Base-by-base conservation (phyloP, 2,329 filamentous ascomycete species). In the Grosmannia clavigera region DNA sequence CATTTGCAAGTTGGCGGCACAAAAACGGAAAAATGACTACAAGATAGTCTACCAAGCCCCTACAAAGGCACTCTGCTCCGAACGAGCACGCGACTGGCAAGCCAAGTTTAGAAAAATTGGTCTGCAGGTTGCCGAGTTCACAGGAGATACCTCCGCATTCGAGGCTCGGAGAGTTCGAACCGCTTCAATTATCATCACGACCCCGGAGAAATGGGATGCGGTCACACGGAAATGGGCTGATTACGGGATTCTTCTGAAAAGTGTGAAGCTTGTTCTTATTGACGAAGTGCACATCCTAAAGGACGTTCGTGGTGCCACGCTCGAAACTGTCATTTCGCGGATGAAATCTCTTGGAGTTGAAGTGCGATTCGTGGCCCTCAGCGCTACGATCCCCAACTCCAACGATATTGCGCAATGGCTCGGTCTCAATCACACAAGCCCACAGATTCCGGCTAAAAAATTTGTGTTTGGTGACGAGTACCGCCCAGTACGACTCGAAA, bases 171-270 rank as follows among this genome's bases (percentile, higher is more conserved):
- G 80, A 59, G 86, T 92, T 6, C 85, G 90, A 62, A 82, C 78
- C 65, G 89, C 89, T 3, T 85, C 85, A 55, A 88, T 95, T 64
- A 92, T 95, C 65, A 80, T 95, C 63, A 94, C 90, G 0, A 95
- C 90, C 0, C 90, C 90, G 0, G 90, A 95, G 71, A 95, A 95
- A 68, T 95, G 90, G 90, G 90, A 95, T 68, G 92, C 88, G 62
- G 85, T 94, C 70, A 95, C 90, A 0, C 79, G 90, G 22, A 92
- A 90, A 68, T 95, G 90, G 90, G 84, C 85, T 65, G 90, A 95
- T 66, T 87, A 95, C 66, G 79, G 80, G 58, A 87, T 79, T 64
- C 74, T 95, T 22, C 82, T 95, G 71, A 81, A 86, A 61, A 77
- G 92, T 63, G 82, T 95, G 54, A 88, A 86, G 62, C 74, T 95